A percentile compares a stretch with the other conserved stretches of the same genome.
phyloP scores from a whole-genome alignment of 345 rosid genomes.

The Rhodamnia rubescens region DNA sequence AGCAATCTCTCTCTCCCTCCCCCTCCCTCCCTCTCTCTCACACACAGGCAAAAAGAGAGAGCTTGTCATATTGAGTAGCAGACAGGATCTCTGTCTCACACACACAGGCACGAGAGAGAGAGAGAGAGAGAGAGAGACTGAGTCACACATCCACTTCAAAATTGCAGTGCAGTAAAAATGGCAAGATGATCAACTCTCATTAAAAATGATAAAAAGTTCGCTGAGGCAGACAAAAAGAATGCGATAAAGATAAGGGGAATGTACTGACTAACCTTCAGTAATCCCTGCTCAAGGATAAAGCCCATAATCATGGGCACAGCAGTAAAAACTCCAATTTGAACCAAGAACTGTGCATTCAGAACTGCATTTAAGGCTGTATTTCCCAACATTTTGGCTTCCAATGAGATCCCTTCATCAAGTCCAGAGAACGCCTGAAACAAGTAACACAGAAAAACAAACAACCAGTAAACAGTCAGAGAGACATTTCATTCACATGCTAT shows the following conservation, averaged over 20 bases:
- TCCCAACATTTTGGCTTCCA: slow-evolving; percentile 40
- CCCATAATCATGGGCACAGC: slow-evolving; percentile 99
- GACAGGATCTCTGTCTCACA: too few species aligned
- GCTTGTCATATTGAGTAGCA: too few species aligned
- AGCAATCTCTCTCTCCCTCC: not conserved
- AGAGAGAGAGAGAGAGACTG: too few species aligned
- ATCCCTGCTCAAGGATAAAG: slow-evolving; percentile 86
- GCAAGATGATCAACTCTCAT: not conserved
- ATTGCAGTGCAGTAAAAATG: not conserved
- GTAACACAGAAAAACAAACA: slow-evolving; percentile 2
- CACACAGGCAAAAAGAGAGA: too few species aligned
- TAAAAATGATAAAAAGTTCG: not conserved
- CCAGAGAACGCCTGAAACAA: slow-evolving; percentile 88
- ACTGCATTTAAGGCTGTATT: slow-evolving; percentile 89
- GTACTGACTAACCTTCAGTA: slow-evolving; percentile 60
- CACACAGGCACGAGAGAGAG: too few species aligned
- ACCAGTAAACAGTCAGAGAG: not conserved
- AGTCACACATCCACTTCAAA: not conserved
- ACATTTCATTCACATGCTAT: not conserved
- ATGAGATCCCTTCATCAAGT: slow-evolving; percentile 53
- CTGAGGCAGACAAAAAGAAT: not conserved
- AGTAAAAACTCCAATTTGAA: slow-evolving; percentile 95
- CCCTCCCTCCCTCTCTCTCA: too few species aligned
- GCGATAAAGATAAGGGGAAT: not conserved
- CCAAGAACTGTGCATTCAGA: slow-evolving; percentile 89